Conservation (phyloP, 2,329 filamentous ascomycete species). For the Arthrobotrys megalospora region DNA sequence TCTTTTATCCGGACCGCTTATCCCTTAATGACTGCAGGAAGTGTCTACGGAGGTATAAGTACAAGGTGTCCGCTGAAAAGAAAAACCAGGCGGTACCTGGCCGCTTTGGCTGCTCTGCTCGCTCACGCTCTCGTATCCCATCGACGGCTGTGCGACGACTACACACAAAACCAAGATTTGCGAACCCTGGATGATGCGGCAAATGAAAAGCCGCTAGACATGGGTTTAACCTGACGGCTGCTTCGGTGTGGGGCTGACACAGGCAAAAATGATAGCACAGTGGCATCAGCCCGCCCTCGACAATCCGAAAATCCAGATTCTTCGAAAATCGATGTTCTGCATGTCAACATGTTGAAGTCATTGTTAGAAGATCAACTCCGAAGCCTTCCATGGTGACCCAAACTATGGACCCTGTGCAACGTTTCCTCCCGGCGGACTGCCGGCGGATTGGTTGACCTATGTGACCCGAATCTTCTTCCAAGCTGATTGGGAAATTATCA, state of each 20-base stretch:
- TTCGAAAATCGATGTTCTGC: slow-evolving; percentile 10
- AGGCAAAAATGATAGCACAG: slow-evolving; percentile 43
- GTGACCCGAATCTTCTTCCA: background rate
- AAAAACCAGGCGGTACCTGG: slow-evolving; percentile 2
- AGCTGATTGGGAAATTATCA: slow-evolving; percentile 19
- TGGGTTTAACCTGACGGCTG: slow-evolving; percentile 46
- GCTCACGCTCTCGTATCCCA: slow-evolving; percentile 27
- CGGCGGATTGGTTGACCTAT: slow-evolving; percentile 10
- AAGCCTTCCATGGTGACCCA: slow-evolving; percentile 16
- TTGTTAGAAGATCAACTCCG: slow-evolving; percentile 30
- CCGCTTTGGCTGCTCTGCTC: background rate
- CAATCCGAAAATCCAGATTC: slow-evolving; percentile 24
- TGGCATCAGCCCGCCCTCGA: slow-evolving; percentile 15
- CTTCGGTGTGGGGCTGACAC: slow-evolving; percentile 38
- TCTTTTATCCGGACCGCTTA: slow-evolving; percentile 27
- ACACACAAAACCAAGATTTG: slow-evolving; percentile 59
- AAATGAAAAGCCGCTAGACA: slow-evolving; percentile 61
- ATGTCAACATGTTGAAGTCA: slow-evolving; percentile 53
- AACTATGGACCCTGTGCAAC: slow-evolving; percentile 33
- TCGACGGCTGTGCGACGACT: slow-evolving; percentile 49
- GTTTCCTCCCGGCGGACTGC: slow-evolving; percentile 14
- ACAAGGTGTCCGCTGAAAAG: slow-evolving; percentile 1
- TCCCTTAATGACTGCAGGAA: slow-evolving; percentile 16
- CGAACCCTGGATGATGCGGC: slow-evolving; percentile 59
- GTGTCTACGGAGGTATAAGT: slow-evolving; percentile 14